Conservation (phyloP, 192 early-diverging fungal genomes). For the Ambispora gerdemannii region DNA sequence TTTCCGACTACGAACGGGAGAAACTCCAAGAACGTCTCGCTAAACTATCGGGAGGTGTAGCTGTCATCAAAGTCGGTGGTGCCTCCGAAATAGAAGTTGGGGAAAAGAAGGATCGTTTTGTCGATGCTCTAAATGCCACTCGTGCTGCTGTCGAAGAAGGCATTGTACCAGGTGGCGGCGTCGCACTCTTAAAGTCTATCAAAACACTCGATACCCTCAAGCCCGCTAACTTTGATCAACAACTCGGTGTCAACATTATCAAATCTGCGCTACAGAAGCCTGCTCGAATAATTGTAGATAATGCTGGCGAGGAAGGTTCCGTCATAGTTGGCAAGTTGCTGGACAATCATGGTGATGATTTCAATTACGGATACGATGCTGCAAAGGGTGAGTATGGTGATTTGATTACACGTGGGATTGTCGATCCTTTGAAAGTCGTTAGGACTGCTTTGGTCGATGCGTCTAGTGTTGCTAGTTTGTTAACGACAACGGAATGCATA, state of each 20-base stretch:
- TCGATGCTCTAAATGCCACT: slow-evolving; percentile 97
- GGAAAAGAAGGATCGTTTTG: slow-evolving; percentile 99
- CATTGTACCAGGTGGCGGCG: slow-evolving; percentile 98
- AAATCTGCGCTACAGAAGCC: slow-evolving; percentile 91
- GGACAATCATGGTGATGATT: slow-evolving; percentile 69
- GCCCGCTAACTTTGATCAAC: slow-evolving; percentile 98
- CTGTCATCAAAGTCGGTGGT: slow-evolving; percentile 98
- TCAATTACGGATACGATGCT: slow-evolving; percentile 96
- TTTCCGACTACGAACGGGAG: slow-evolving; percentile 98
- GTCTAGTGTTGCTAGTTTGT: slow-evolving; percentile 91
- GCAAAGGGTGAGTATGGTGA: slow-evolving; percentile 88
- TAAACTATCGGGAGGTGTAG: slow-evolving; percentile 97
- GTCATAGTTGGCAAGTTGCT: slow-evolving; percentile 96
- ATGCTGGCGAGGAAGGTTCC: slow-evolving; percentile 96
- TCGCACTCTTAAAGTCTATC: slow-evolving; percentile 92
- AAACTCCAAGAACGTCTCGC: slow-evolving; percentile 99
- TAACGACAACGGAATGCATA: slow-evolving; percentile 98
- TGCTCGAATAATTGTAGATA: slow-evolving; percentile 91
- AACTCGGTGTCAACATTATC: slow-evolving; percentile 96
- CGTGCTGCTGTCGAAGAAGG: slow-evolving; percentile 99
- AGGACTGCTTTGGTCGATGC: slow-evolving; percentile 97
- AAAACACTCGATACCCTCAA: slow-evolving; percentile 77
- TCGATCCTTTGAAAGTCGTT: slow-evolving; percentile 99
- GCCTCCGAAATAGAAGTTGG: slow-evolving; percentile 98
- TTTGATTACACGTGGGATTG: slow-evolving; percentile 95